These are phyloP conservation scores for Fusarium euwallaceae DNA, from an alignment of 2,329 filamentous ascomycete genomes.

Conservation along the genomic window DNA sequence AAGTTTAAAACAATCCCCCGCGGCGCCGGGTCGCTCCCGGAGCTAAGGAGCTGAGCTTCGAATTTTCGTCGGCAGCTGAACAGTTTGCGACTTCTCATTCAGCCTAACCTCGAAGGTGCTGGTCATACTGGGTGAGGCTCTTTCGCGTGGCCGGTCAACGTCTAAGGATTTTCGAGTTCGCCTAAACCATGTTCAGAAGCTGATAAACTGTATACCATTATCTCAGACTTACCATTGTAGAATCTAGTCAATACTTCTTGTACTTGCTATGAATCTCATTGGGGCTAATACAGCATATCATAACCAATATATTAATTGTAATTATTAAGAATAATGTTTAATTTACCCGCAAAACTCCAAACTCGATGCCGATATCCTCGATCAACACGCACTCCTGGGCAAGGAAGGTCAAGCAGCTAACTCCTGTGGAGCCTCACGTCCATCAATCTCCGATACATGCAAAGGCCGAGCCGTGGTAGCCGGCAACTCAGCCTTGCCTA, in stretches of 20 bases:
- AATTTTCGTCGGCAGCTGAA: not conserved
- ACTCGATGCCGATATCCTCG: not conserved
- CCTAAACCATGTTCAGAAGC: not conserved
- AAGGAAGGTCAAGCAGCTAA: not conserved
- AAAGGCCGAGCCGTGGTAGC: not conserved
- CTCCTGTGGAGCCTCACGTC: not conserved
- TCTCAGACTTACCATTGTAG: too few relatives aligned
- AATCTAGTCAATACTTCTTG: not conserved
- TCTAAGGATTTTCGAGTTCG: not conserved
- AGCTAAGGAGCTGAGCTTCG: not conserved
- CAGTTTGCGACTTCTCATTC: too few relatives aligned
- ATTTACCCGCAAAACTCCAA: not conserved
- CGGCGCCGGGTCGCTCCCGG: not conserved
- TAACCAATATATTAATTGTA: not conserved
- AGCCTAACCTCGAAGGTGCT: not conserved
- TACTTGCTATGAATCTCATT: not conserved
- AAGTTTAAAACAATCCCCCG: not conserved
- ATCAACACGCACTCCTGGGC: not conserved
- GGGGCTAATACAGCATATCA: too few relatives aligned
- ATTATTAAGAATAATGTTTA: not conserved
- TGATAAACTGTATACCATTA: not conserved
- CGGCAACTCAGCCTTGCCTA: not conserved
- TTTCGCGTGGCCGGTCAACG: not conserved
- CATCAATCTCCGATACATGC: not conserved
- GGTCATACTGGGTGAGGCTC: not conserved